Base-by-base conservation (phyloP, 2,329 filamentous ascomycete genomes). In the Talaromyces sp. region DNA sequence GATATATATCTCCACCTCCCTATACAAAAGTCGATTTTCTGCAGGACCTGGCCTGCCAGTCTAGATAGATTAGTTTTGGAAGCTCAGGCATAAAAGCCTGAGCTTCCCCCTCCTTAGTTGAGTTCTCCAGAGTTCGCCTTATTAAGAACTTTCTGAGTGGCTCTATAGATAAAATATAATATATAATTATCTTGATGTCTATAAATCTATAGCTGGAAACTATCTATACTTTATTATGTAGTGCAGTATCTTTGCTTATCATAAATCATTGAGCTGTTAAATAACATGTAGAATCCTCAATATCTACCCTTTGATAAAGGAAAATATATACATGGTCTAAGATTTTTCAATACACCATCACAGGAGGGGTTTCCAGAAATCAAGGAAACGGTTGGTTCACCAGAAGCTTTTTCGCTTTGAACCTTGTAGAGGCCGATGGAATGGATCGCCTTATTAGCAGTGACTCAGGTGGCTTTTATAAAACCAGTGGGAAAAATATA, bases 181-280 rank as follows among this genome's bases (percentile, higher is more conserved):
- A n/a, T 2, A 56, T n/a, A n/a, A 56, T 27, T 40, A 36, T 12
- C 53, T 36, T 23, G 33, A 27, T 28, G 7, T 12, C 5, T 4
- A 27, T 9, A 31, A 56, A 2, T 4, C 5, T 27, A 7, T 23
- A 5, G 53, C n/a, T 3, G 33, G 1, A 36, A 40, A 40, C 31
- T 56, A 31, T 31, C n/a, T 56, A 6, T 56, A 42, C 16, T 47
- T 61, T 18, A 33, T 56, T 12, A 16, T 4, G 52, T 31, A 27
- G 28, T n/a, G n/a, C 44, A 56, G 5, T 61, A 51, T 56, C 52
- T 61, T 40, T 30, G 50, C 2, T 52, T 42, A 16, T 36, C 40
- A 28, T 23, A 56, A 10, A 61, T 61, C 8, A 56, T 56, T 16
- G 59, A 61, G 59, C 53, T 61, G 6, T 40, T 61, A 36, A 42